Conservation (phyloP, 805 yeast species). For the Isabelozyma rhagii region DNA sequence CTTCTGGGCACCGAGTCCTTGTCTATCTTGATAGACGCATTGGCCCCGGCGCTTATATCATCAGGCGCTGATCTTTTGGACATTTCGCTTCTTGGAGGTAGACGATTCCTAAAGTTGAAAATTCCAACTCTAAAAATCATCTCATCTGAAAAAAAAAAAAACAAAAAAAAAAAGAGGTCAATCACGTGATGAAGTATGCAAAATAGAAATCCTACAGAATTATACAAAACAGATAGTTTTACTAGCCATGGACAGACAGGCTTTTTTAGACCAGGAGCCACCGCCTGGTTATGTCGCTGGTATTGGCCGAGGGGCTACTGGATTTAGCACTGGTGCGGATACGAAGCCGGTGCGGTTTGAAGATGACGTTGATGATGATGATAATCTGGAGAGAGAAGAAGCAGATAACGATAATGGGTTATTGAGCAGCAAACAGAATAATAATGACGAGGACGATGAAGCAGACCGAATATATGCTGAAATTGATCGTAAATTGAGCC, state of each 20-base stretch:
- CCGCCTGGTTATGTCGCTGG: conserved; percentile 93
- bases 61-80: conserved; percentile 50
- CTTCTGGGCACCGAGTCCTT: conserved; percentile 40
- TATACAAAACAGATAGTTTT: background rate
- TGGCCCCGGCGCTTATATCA: conserved; percentile 16
- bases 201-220: background rate
- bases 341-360: conserved; percentile 45
- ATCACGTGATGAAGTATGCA: background rate
- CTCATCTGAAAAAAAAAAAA: background rate
- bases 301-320: conserved; percentile 91
- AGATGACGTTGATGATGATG: conserved; percentile 27
- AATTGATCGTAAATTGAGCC: conserved; percentile 56
- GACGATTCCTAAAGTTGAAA: background rate
- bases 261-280: conserved; percentile 78
- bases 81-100: conserved; percentile 24
- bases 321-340: conserved; percentile 84
- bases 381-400: conserved; percentile 22
- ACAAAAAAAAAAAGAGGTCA: background rate
- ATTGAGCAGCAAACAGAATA: conserved; percentile 18
- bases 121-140: background rate
- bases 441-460: conserved; percentile 63
- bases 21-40: conserved; percentile 33
- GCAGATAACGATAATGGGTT: conserved; percentile 29
- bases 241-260: conserved; percentile 45
- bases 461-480: conserved; percentile 69